These are phyloP conservation scores for Phalaenopsis aphrodite DNA, from an alignment of 106 monocot genomes.

Conservation along the genomic window DNA sequence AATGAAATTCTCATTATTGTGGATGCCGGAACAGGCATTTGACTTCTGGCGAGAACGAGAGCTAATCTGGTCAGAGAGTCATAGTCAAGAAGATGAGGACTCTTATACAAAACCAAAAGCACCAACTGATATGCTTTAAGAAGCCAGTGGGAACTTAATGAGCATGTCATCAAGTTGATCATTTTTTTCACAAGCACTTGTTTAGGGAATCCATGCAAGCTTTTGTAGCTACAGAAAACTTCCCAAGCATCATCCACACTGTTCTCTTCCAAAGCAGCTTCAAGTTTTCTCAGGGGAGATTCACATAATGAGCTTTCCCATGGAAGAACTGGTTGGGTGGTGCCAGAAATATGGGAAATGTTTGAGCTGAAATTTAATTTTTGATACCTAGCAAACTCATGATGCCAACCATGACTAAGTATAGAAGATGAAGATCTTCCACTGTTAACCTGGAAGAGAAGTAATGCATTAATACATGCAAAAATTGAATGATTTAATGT, in stretches of 20 bases:
- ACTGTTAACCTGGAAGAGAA: constrained; percentile 16
- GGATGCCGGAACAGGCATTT: constrained; percentile 53
- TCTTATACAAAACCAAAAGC: constrained; percentile 24
- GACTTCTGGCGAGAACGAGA: constrained; percentile 47
- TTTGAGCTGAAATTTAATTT: background rate
- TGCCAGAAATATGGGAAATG: constrained; percentile 9
- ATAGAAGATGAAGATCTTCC: constrained; percentile 9
- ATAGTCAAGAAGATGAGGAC: constrained; percentile 33
- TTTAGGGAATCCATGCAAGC: constrained; percentile 48
- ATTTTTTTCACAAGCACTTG: constrained; percentile 33
- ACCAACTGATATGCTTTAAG: constrained; percentile 49
- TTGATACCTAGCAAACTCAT: background rate
- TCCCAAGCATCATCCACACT: constrained; percentile 54
- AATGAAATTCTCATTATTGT: constrained; percentile 46
- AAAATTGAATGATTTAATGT: background rate
- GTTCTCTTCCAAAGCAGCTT: constrained; percentile 28
- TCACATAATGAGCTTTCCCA: constrained; percentile 32
- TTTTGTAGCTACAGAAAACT: constrained; percentile 41
- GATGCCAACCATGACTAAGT: constrained; percentile 3
- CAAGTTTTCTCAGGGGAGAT: constrained; percentile 33
- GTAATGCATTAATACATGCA: background rate
- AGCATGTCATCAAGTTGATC: constrained; percentile 36
- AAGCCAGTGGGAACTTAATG: constrained; percentile 40
- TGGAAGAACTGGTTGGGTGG: constrained; percentile 1
- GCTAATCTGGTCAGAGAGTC: constrained; percentile 47